phyloP scores from a whole-genome alignment of 306 rosid genomes.

The Cyclanthera cordifolia region DNA sequence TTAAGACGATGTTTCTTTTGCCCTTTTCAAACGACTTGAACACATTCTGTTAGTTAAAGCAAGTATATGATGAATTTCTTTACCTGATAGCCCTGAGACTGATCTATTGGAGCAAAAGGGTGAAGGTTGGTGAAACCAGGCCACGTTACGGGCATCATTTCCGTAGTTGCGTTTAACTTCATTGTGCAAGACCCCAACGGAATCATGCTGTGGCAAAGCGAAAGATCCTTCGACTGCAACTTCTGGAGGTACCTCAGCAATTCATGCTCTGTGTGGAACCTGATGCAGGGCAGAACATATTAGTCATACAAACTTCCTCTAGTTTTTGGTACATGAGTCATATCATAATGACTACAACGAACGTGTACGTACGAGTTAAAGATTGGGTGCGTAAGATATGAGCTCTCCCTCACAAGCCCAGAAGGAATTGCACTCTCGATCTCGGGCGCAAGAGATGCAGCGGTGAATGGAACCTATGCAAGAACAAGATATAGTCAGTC shows the following conservation, averaged over 20 bases:
- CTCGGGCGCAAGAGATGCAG: conserved; percentile 85
- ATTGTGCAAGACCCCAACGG: conserved; percentile 97
- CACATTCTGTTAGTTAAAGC: background rate
- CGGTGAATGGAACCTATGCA: conserved; percentile 70
- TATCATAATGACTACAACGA: background rate
- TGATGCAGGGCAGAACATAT: conserved; percentile 21
- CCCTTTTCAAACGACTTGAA: background rate
- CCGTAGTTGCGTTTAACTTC: conserved; percentile 94
- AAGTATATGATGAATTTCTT: background rate
- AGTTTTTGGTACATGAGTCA: conserved; percentile 9
- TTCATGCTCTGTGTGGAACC: conserved; percentile 98
- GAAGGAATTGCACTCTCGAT: conserved; percentile 57
- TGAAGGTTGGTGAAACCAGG: conserved; percentile 70
- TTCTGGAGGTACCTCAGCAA: conserved; percentile 67
- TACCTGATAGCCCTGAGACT: conserved; percentile 95
- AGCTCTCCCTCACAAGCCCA: conserved; percentile 56
- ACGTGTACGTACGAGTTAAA: conserved; percentile 77
- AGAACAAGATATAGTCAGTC: background rate
- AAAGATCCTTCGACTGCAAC: conserved; percentile 84
- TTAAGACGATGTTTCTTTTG: background rate
- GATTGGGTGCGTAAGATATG: conserved; percentile 77
- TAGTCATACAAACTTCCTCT: conserved; percentile 6
- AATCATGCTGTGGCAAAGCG: conserved; percentile 96
- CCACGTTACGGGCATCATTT: conserved; percentile 99
- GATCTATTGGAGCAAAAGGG: conserved; percentile 89